Conservation (phyloP, 2,329 filamentous ascomycete genomes). For the Exophiala lecanii-corni region DNA sequence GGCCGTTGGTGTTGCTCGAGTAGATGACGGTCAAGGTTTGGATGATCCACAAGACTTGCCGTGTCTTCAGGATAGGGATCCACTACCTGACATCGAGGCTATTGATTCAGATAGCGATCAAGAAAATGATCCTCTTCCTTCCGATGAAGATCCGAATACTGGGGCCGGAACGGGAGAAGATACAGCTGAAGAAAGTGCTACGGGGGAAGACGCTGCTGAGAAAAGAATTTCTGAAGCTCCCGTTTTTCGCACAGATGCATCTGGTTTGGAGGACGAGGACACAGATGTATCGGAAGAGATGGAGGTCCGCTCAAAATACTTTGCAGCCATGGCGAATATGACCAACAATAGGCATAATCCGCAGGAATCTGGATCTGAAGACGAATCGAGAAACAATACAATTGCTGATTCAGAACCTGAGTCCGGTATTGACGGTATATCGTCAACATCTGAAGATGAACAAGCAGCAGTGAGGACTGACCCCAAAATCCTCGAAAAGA, state of each 20-base stretch:
- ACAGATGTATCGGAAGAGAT: not conserved
- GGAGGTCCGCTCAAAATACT: not conserved
- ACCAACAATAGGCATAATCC: too few relatives aligned
- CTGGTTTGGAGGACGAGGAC: not conserved
- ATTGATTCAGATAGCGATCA: not conserved
- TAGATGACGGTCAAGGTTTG: slow-evolving; percentile 1
- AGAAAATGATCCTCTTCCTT: not conserved
- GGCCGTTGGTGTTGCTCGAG: not conserved
- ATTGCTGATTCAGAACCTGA: too few relatives aligned
- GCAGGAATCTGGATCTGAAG: too few relatives aligned
- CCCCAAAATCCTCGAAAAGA: too few relatives aligned
- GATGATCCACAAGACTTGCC: not conserved
- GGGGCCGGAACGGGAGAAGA: too few relatives aligned
- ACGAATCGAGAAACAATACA: too few relatives aligned
- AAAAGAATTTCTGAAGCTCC: not conserved
- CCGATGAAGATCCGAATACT: not conserved
- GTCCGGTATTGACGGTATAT: too few relatives aligned
- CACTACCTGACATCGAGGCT: not conserved
- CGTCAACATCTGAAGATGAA: too few relatives aligned
- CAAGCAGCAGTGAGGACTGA: too few relatives aligned
- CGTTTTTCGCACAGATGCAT: not conserved
- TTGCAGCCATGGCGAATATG: not conserved
- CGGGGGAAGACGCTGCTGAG: too few relatives aligned
- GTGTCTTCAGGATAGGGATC: not conserved
- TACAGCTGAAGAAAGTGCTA: not conserved